Evolutionary conservation across 192 early-diverging fungal species (phyloP).

Genomic region (Coemansia sp.): DNA sequence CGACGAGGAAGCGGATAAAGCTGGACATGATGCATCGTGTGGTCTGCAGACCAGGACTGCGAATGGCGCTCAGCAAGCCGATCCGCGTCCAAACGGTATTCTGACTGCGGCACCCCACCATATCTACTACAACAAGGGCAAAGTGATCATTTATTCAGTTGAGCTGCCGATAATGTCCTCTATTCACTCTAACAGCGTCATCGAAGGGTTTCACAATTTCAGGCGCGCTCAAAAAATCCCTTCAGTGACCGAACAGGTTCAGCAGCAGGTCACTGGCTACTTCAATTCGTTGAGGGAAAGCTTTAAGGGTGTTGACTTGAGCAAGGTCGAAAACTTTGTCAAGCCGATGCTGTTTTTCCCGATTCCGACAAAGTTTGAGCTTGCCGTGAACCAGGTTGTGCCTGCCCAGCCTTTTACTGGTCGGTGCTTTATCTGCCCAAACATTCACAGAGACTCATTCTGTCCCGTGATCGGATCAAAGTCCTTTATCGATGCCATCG

Average conservation of each 20-base stretch:
- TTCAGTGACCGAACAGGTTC: background rate
- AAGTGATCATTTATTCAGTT: background rate
- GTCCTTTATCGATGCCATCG: conserved; percentile 7
- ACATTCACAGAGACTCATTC: conserved; percentile 6
- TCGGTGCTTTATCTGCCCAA: background rate
- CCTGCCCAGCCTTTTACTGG: conserved; percentile 14
- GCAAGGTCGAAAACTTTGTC: background rate
- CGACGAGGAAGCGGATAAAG: conserved; percentile 1
- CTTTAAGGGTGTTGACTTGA: background rate
- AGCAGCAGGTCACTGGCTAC: background rate
- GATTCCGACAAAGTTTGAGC: conserved; percentile 25
- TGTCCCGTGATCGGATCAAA: conserved; percentile 26
- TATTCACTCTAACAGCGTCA: background rate
- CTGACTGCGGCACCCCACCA: background rate
- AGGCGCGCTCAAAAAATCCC: background rate
- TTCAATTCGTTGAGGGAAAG: background rate
- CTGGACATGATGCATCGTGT: background rate
- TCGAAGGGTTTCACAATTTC: background rate
- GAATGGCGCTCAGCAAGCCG: background rate
- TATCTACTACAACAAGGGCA: background rate
- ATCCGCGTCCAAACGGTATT: background rate
- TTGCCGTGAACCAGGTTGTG: conserved; percentile 3
- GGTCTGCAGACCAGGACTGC: background rate
- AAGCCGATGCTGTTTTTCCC: conserved; percentile 24
- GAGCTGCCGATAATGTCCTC: background rate